Percentiles rank a stretch among this genome's conserved stretches.
These are phyloP conservation scores for Sutorius eximius DNA, from an alignment of 1,284 basidiomycete genomes.

Conservation along the genomic window DNA sequence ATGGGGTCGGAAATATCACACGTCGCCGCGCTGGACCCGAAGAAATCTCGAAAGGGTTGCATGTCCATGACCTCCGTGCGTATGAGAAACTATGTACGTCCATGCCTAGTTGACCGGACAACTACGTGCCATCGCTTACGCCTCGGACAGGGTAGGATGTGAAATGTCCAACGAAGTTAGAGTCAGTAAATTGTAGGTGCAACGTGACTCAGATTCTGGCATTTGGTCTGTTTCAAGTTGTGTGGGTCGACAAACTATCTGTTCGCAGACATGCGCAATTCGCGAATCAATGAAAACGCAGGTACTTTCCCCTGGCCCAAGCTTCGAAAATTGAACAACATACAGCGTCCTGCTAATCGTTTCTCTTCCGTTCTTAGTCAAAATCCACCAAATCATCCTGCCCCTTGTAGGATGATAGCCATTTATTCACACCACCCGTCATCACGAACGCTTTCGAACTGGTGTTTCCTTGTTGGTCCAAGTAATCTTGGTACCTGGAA, in stretches of 20 bases:
- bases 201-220: neutral
- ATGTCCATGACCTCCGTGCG: too few species aligned
- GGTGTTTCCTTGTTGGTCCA: conserved; percentile 23
- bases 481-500: conserved; percentile 35
- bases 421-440: conserved; percentile 26
- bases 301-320: neutral
- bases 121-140: neutral
- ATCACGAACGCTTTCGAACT: conserved; percentile 27
- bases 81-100: too few species aligned
- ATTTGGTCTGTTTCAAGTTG: neutral
- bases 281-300: neutral
- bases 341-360: neutral
- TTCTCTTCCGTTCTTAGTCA: conserved; percentile 12
- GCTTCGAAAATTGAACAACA: neutral
- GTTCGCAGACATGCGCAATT: neutral
- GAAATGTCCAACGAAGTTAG: neutral
- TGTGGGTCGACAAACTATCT: neutral
- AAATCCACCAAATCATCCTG: conserved; percentile 23
- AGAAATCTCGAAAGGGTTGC: too few species aligned
- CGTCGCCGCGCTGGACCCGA: too few species aligned
- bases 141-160: neutral
- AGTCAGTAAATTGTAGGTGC: neutral
- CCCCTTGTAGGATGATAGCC: conserved; percentile 20
- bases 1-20: too few species aligned
- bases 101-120: too few species aligned